A percentile compares a stretch with the other conserved stretches of the same genome.
These are phyloP conservation scores for Trametes cinnabarina DNA, from an alignment of 768 basidiomycete genomes.

Conservation along the genomic window DNA sequence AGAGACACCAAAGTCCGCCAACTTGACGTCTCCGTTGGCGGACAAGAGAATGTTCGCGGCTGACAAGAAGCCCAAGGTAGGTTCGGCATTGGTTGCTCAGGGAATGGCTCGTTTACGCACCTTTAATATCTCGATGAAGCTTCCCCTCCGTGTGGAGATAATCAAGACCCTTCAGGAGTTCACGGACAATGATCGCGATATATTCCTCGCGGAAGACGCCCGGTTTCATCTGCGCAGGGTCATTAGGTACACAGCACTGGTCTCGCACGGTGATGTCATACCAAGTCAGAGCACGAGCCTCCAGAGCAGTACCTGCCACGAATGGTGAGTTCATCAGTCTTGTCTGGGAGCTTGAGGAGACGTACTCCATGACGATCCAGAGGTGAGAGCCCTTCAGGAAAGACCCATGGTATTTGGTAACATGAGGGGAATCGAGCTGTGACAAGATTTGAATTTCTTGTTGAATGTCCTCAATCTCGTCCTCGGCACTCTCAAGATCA, in stretches of 20 bases:
- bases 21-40: slow-evolving; percentile 91
- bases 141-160: slow-evolving; percentile 97
- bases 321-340: neutral
- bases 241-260: neutral
- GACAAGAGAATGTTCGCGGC: slow-evolving; percentile 94
- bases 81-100: neutral
- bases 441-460: slow-evolving; percentile 98
- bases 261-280: slow-evolving; percentile 36
- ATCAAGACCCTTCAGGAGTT: slow-evolving; percentile 88
- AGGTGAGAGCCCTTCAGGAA: slow-evolving; percentile 93
- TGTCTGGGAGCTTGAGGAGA: slow-evolving; percentile 11
- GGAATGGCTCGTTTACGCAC: slow-evolving; percentile 38
- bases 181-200: slow-evolving; percentile 94
- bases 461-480: slow-evolving; percentile 99
- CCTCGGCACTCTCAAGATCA: slow-evolving; percentile 97
- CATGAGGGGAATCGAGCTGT: slow-evolving; percentile 92
- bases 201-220: slow-evolving; percentile 98
- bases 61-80: slow-evolving; percentile 30
- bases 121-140: slow-evolving; percentile 99
- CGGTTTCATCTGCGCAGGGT: slow-evolving; percentile 81
- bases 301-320: slow-evolving; percentile 86
- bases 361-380: slow-evolving; percentile 99
- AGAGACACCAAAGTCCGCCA: slow-evolving; percentile 98
- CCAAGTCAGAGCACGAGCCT: slow-evolving; percentile 96
- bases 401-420: slow-evolving; percentile 97